These are phyloP conservation scores for Tulasnella sp. DNA, from an alignment of 768 basidiomycete genomes.

Conservation along the genomic window DNA sequence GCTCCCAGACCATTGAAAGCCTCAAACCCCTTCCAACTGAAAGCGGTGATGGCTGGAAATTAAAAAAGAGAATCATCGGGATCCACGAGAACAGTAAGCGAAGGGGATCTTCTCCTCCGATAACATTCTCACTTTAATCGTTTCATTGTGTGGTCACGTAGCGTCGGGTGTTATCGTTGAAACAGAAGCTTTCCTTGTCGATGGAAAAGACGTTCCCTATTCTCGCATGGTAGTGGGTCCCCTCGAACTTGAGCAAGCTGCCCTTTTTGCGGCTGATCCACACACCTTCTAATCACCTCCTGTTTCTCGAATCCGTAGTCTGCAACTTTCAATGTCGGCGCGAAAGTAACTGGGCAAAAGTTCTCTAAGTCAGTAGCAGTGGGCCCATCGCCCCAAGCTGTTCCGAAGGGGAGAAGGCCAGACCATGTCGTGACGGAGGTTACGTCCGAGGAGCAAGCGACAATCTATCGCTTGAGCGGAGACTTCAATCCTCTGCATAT, in stretches of 20 bases:
- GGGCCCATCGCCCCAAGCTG: slow-evolving; percentile 56
- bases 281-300: neutral
- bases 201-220: slow-evolving; percentile 55
- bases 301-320: slow-evolving; percentile 39
- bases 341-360: slow-evolving; percentile 55
- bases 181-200: slow-evolving; percentile 57
- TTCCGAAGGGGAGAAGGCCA: slow-evolving; percentile 57
- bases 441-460: slow-evolving; percentile 53
- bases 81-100: slow-evolving; percentile 66
- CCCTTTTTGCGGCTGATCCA: neutral
- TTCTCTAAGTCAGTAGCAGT: slow-evolving; percentile 60
- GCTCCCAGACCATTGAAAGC: slow-evolving; percentile 71
- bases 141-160: too few species aligned
- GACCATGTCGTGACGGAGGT: slow-evolving; percentile 62
- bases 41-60: slow-evolving; percentile 75
- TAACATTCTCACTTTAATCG: neutral
- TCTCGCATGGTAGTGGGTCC: slow-evolving; percentile 56
- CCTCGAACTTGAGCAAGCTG: neutral
- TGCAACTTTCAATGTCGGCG: slow-evolving; percentile 66
- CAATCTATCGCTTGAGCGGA: slow-evolving; percentile 68
- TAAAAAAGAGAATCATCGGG: slow-evolving; percentile 60
- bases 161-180: slow-evolving; percentile 70
- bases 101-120: slow-evolving; percentile 38
- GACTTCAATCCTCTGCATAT: slow-evolving; percentile 79
- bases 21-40: slow-evolving; percentile 70